Evolutionary conservation across 148 eudicot genomes (phyloP).

Genomic region (Cornus controversa): DNA sequence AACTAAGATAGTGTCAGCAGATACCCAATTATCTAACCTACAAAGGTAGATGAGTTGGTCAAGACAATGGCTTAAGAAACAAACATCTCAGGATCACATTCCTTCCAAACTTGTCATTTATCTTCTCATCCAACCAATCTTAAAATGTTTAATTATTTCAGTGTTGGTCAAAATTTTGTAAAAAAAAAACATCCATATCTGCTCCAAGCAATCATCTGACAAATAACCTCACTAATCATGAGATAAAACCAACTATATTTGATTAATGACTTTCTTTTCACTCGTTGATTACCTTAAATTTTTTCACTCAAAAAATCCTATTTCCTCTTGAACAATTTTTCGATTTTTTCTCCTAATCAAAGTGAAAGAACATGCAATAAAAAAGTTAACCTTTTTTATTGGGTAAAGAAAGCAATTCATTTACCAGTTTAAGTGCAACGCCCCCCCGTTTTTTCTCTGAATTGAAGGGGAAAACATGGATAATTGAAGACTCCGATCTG

Average conservation of each 20-base stretch:
- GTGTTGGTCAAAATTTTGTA: too few relatives aligned
- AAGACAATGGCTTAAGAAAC: background rate
- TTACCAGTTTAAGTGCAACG: conserved; percentile 82
- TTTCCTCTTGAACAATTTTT: background rate
- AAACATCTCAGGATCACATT: background rate
- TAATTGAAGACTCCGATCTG: conserved; percentile 56
- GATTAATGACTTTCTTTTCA: background rate
- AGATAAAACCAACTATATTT: background rate
- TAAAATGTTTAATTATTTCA: too few relatives aligned
- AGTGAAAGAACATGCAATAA: too few relatives aligned
- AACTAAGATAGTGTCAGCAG: too few relatives aligned
- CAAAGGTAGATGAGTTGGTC: background rate
- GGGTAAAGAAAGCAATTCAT: background rate
- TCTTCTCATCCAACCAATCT: too few relatives aligned
- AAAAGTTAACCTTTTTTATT: too few relatives aligned
- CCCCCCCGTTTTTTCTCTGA: conserved; percentile 98
- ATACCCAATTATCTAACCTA: background rate
- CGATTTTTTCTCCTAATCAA: background rate
- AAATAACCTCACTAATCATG: background rate
- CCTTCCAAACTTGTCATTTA: too few relatives aligned
- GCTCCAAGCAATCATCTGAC: background rate
- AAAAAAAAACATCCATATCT: background rate
- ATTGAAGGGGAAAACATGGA: conserved; percentile 94
- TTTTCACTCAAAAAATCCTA: background rate
- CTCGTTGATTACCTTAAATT: background rate